Percentiles rank a stretch among this genome's conserved stretches.
These are phyloP conservation scores for Colletotrichum sojae DNA, from an alignment of 2,329 filamentous ascomycete species.

Conservation along the genomic window DNA sequence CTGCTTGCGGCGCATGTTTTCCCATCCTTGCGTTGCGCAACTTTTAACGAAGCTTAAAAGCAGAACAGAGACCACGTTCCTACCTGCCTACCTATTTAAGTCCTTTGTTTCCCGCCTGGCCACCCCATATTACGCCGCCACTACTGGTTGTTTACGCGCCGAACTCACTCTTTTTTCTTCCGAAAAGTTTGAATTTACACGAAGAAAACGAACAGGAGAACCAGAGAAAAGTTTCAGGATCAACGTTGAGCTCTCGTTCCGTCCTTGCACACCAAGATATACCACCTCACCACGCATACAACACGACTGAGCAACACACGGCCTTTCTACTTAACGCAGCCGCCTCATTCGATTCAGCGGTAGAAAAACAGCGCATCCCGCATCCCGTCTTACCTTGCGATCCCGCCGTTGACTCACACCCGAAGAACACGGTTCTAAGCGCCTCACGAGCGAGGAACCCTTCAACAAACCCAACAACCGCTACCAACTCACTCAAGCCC, in stretches of 20 bases:
- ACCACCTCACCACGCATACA: no score
- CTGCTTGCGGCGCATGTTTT: constrained; percentile 31
- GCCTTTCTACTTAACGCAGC: no score
- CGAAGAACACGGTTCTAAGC: neutral
- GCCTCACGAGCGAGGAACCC: neutral
- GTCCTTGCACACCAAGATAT: no score
- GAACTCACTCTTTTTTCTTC: neutral
- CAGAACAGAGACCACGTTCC: constrained; percentile 2
- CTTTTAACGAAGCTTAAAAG: constrained; percentile 28
- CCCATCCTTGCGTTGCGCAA: constrained; percentile 20
- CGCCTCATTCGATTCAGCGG: no score
- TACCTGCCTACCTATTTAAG: constrained; percentile 29
- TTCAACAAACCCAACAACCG: neutral
- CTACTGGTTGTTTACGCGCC: neutral
- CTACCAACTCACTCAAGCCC: constrained; percentile 17
- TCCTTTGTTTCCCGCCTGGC: constrained; percentile 24
- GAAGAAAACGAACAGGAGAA: no score
- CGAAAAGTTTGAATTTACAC: neutral
- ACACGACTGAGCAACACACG: no score
- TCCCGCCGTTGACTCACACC: neutral
- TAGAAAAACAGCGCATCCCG: no score
- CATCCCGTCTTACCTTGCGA: neutral
- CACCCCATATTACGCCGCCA: neutral
- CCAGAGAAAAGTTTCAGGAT: no score
- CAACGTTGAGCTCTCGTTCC: no score